Evolutionary conservation across 495 filamentous ascomycete species (phyloP).

Genomic region (Clohesyomyces aquaticus): DNA sequence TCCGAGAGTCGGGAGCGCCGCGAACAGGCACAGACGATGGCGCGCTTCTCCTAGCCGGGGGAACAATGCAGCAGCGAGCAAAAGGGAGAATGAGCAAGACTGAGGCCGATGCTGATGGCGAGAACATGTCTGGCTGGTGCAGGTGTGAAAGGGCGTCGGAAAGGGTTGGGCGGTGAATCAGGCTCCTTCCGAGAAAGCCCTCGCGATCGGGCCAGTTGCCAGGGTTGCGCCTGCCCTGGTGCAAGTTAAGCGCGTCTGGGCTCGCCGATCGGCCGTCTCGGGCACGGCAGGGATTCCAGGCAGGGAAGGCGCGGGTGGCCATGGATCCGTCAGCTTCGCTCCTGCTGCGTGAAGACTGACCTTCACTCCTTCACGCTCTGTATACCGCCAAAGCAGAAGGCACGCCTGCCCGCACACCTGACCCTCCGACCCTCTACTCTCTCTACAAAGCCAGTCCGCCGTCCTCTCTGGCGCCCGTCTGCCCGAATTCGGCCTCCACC

Average conservation of each 20-base stretch:
- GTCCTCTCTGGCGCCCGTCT: no score
- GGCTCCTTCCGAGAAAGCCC: neutral
- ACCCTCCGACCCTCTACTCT: neutral
- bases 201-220: no score
- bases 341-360: neutral
- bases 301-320: neutral
- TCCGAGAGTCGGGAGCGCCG: neutral
- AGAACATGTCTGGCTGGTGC: neutral
- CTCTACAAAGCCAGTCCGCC: neutral
- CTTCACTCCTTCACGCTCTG: neutral
- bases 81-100: neutral
- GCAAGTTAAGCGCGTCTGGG: no score
- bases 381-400: neutral
- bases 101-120: neutral
- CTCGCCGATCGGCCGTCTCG: neutral
- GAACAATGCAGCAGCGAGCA: neutral
- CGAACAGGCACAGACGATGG: neutral
- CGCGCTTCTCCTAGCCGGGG: no score
- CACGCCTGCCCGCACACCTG: neutral
- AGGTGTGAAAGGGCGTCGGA: neutral
- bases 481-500: no score
- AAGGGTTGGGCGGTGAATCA: neutral
- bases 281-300: no score
- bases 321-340: neutral
- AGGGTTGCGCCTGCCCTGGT: no score